Evolutionary conservation across 139 green algal genomes (phyloP).

Genomic region (Edaphochlamys debaryana): DNA sequence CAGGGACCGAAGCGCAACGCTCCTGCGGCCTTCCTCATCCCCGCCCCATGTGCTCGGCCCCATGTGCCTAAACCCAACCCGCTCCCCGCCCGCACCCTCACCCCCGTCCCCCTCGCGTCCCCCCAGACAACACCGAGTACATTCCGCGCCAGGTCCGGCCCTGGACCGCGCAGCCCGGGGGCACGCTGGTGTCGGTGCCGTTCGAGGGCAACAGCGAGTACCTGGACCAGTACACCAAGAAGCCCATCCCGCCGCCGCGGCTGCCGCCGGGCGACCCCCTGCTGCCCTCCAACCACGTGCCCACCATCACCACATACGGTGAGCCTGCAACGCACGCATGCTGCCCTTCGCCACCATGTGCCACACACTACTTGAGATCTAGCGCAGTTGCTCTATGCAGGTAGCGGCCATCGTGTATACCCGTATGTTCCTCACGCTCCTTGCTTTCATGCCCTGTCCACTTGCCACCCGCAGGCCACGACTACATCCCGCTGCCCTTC

Average conservation of each 20-base stretch:
- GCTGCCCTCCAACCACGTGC: slow-evolving; percentile 27
- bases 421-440: too few relatives aligned
- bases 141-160: not conserved
- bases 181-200: not conserved
- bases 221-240: slow-evolving; percentile 2
- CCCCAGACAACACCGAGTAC: slow-evolving; percentile 32
- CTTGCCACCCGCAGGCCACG: not conserved
- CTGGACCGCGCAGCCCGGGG: not conserved
- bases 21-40: too few relatives aligned
- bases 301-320: slow-evolving; percentile 38
- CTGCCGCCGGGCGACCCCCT: not conserved
- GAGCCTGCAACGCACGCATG: not conserved
- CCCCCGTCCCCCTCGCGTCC: too few relatives aligned
- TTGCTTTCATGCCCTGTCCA: too few relatives aligned
- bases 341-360: too few relatives aligned
- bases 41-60: too few relatives aligned
- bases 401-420: too few relatives aligned
- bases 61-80: too few relatives aligned
- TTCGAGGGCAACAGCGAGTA: slow-evolving; percentile 22
- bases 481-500: slow-evolving; percentile 32
- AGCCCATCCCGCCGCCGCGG: not conserved
- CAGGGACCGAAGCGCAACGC: too few relatives aligned
- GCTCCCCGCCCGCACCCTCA: too few relatives aligned
- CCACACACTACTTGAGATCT: too few relatives aligned
- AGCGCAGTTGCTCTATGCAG: too few relatives aligned